phyloP scores from a whole-genome alignment of 495 filamentous ascomycete species.

The Penicillium chermesinum region DNA sequence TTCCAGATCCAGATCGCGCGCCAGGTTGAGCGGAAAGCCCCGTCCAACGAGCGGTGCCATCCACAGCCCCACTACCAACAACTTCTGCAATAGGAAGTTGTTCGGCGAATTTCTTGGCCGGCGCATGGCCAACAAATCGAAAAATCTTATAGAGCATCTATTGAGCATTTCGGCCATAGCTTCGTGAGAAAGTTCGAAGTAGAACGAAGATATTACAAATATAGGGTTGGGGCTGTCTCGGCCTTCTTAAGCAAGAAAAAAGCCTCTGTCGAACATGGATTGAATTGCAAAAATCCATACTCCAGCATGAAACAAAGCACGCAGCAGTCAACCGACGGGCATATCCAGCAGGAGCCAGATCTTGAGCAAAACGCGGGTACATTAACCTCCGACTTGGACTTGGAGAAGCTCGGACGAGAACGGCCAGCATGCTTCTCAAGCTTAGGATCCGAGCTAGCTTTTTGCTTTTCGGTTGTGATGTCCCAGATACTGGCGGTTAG shows the following conservation, averaged over 20 bases:
- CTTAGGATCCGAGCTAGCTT: constrained; percentile 58
- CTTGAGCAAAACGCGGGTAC: background rate
- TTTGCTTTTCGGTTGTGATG: constrained; percentile 67
- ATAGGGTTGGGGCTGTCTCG: background rate
- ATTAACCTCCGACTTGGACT: background rate
- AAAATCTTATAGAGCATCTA: background rate
- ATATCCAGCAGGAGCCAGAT: constrained; percentile 1
- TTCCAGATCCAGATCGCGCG: no score
- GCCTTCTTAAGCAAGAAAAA: background rate
- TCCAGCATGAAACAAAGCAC: background rate
- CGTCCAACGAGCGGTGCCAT: background rate
- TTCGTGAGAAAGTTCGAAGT: background rate
- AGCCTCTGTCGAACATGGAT: background rate
- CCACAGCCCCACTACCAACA: constrained; percentile 16
- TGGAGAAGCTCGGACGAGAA: constrained; percentile 67
- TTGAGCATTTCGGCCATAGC: background rate
- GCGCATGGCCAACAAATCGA: background rate
- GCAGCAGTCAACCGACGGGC: constrained; percentile 1
- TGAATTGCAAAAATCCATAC: background rate
- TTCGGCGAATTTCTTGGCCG: constrained; percentile 5
- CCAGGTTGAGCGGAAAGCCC: no score
- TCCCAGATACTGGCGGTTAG: constrained; percentile 66
- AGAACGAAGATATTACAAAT: background rate
- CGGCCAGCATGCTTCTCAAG: constrained; percentile 62
- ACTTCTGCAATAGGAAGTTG: constrained; percentile 19